Evolutionary conservation across 352 stramenopile species (phyloP).

Genomic region (Pilasporangium apinafurcum): DNA sequence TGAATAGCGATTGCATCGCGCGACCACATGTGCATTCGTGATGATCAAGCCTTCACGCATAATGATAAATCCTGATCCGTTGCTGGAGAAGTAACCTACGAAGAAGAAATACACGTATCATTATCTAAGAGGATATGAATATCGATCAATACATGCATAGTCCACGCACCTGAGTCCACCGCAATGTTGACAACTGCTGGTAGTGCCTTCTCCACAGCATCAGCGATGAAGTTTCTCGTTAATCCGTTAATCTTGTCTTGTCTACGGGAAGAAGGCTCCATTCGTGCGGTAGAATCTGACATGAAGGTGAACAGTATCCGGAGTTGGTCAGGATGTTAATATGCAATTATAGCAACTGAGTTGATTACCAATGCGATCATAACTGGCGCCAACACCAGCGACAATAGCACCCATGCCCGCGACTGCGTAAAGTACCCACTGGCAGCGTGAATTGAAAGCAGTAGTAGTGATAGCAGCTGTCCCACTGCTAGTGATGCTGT

Average conservation of each 20-base stretch:
- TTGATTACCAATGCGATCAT: conserved; percentile 1
- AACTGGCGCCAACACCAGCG: not conserved
- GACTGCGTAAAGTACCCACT: conserved; percentile 4
- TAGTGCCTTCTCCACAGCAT: conserved; percentile 85
- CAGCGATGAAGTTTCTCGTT: conserved; percentile 82
- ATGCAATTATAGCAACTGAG: not conserved
- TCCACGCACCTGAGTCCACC: conserved; percentile 42
- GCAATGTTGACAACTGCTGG: conserved; percentile 88
- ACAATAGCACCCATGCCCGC: not conserved
- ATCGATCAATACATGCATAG: not conserved
- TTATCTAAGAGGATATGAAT: not conserved
- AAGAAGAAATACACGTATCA: not conserved
- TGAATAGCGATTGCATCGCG: conserved; percentile 71
- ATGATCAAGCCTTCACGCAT: conserved; percentile 81
- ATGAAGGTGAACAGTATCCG: not conserved
- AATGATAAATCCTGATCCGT: conserved; percentile 92
- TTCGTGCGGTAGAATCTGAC: conserved; percentile 8
- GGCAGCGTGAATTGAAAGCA: no score
- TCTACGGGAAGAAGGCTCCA: conserved; percentile 10
- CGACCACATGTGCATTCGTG: conserved; percentile 91
- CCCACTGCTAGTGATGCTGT: no score
- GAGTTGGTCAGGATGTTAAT: not conserved
- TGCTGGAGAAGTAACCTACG: conserved; percentile 60
- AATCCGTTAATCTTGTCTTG: conserved; percentile 16
- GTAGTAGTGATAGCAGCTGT: no score